Evolutionary conservation across 1,284 basidiomycete species (phyloP), one percentile per base, ranked within the genome.

Genomic region (Fomitopsis schrenkii): DNA sequence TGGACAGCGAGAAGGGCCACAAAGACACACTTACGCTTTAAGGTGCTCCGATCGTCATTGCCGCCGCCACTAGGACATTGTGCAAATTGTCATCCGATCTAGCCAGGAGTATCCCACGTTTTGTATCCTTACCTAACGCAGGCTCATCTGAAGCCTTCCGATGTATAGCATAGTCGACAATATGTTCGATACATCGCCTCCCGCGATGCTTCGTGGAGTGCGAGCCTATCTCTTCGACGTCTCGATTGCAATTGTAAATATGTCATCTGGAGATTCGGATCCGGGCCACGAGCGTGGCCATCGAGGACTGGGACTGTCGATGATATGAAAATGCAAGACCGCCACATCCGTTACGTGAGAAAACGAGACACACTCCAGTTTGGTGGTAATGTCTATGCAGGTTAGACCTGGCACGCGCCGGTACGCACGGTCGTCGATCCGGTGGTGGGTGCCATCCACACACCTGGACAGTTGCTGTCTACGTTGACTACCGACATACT

Each of bases 1-100:
- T 80, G 7, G 81, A 81, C 53, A 82, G 79, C 69, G 83, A 85
- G 80, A 81, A 78, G 66, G 82, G 83, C 19, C 79, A 79, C 70
- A 73, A 76, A 64, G 83, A 85, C 56, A 76, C 68, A 35, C 59
- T 76, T 55, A 72, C 67, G 38, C 70, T 73, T 55, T 76, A 65
- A 74, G 54, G 30, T 54, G 41, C 22, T 55, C 38, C 30, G 50
- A 45, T 42, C 15, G 19, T 41, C 35, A 55, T 57, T 50, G 22
- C 35, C 19, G 44, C 52, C 55, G 48, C 52, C 52, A 40, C 57
- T 50, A 9, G 35, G 45, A 59, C 56, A 54, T 42, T 50, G 30
- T 15, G 40, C 42, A 9, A 5, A 14, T 40, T 33, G 22, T 44
- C 26, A 33, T 42, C 40, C 36, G 15, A 33, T 33, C 28, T 56